Base-by-base conservation (phyloP, 805 yeast species). In the Schizosaccharomyces octosporus region DNA sequence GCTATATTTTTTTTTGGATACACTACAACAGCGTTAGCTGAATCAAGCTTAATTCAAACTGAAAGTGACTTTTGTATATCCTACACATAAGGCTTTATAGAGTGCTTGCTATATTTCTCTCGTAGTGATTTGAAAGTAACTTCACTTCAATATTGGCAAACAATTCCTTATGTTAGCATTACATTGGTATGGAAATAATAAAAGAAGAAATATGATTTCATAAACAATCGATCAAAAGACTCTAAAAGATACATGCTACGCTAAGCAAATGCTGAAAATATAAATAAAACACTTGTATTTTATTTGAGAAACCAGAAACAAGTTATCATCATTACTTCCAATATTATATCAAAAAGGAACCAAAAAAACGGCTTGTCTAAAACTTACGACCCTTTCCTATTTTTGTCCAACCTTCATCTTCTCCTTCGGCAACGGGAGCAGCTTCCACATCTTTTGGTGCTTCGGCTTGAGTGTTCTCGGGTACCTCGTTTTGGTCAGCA, bases 361-460 rank as follows among this genome's bases (percentile, higher is more conserved):
- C 51, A 45, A 19, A 45, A 45, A 45, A 45, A 19, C 17, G 51
- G 27, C 51, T 19, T 45, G 51, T 45, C 27, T 45, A 45, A 21
- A n/a, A 29, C 32, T 51, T 51, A 29, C 57, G 57, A 29, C 57
- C 57, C 32, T 51, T 51, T 21, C 57, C 36, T 19, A 51, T 51
- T 17, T 21, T 51, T 29, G 57, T 51, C 57, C 57, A 62, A 66
- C 66, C 64, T 36, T 64, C 69, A 6, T 62, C 65, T 21, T 65
- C 67, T 45, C 61, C 66, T 21, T 60, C 64, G 27, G 60, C 61
- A 21, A 62, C 61, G 5, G 63, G 63, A 19, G 64, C 63, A 13
- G 59, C 31, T 39, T 65, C 68, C 21, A 43, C 57, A 51, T 24
- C n/a, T 7, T 21, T 29, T 24, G 31, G 57, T 19, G 57, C 32